Base-by-base conservation (phyloP, 352 stramenopile genomes). In the Phytophthora kernoviae region DNA sequence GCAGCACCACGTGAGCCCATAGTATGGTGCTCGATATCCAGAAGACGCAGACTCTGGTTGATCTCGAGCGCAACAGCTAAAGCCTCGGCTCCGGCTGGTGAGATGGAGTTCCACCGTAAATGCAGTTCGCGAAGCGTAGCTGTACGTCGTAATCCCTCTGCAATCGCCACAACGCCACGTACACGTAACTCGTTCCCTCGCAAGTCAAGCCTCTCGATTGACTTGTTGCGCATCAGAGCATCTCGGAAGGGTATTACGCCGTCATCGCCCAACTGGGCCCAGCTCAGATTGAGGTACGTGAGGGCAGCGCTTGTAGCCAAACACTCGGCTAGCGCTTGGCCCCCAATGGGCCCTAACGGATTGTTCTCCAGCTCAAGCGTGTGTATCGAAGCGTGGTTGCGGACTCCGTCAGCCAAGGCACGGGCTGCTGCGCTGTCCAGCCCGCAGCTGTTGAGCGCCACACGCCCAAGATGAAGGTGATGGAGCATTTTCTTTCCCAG, bases 21-120 rank as follows among this genome's bases (percentile, higher is more conserved):
- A 0, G 76, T 79, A 47, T 93, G 84, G 45, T 90, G 78, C 52
- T 90, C 80, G 57, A 93, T 87, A 45, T 93, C 84, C 1, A 93
- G 68, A 4, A 90, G 2, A 5, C 36, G 64, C 12, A 93, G 59
- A 22, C 67, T 74, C 56, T 93, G 81, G 70, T 91, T 93, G 4
- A 58, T 34, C 1, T 65, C 54, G 3, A 93, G 58, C 0, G 80
- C 81, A 17, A 68, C 22, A 1, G 86, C 86, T 0, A 95, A 58
- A 3, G 79, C 80, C 49, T 80, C 62, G 1, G 84, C 86, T 6
- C 79, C 86, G 3, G 49, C 65, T 5, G 79, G 54, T 20, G 79
- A 87, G 4, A 95, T 65, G 0, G 55, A 61, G 43, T 93, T 95
- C 80, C 84, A 93, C 7, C 82, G 81, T n/a, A 93, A 48, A 27